Base-by-base conservation (phyloP, 2,329 filamentous ascomycete species). In the Trichophyton verrucosum region DNA sequence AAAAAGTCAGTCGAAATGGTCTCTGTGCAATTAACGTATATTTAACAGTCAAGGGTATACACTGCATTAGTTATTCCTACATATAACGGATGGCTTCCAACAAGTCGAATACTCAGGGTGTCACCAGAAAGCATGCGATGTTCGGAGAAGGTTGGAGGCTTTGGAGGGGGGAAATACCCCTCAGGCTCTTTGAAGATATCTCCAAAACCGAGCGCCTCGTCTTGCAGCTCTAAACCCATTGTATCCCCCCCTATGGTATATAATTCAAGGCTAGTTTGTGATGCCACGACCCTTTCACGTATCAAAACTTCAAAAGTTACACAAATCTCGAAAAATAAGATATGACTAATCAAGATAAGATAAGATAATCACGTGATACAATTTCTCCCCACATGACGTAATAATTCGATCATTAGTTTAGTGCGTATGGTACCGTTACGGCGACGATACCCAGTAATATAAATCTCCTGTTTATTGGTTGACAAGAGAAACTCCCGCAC, bases 61-160 rank as follows among this genome's bases (percentile, higher is more conserved):
- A 57, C 30, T 38, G 42, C 27, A 30, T 30, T 30, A 42, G 56
- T 24, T 30, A 46, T 66, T 61, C 76, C 74, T 82, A 86, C 83
- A 83, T 95, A 95, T 13, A 95, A 82, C 24, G 91, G 89, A 77
- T 88, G 92, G 73, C 89, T 86, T 63, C 91, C 91, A 51, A 96
- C 89, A 11, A 96, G 83, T 68, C 88, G 84, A 65, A 96, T 81
- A 58, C 78, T 83, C 65, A 95, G 76, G 30, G 78, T 77, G 65
- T 83, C 73, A 63, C 88, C 88, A 40, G 82, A 83, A 61, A 82
- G 76, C 71, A 92, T 82, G 22, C 80, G 82, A 77, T 95, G 87
- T 49, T 83, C 81, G 64, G 88, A 84, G 64, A 82, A 84, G 1
- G 87, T 92, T 6, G 89, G 85, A 56, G 86, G 82, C 56, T 88